phyloP scores from a whole-genome alignment of 1,139 yeast genomes.

The Saccharomyces hybrid region DNA sequence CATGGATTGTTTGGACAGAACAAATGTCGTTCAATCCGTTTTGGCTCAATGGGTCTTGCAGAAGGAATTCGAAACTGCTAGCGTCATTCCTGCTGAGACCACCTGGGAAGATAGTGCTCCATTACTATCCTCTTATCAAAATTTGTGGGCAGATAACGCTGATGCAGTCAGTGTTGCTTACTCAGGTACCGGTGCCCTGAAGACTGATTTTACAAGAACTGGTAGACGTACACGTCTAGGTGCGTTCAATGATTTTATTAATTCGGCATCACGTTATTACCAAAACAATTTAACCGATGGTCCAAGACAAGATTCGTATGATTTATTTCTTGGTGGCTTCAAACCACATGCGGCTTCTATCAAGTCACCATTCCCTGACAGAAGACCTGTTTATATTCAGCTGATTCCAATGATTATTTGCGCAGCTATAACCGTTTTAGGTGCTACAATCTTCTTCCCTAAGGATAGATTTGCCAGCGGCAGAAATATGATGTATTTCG shows the following conservation, averaged over 20 bases:
- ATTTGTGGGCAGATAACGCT: conserved; percentile 97
- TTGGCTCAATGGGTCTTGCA: conserved; percentile 85
- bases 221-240: conserved; percentile 84
- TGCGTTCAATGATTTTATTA: conserved; percentile 71
- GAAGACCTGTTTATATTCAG: conserved; percentile 67
- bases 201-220: conserved; percentile 92
- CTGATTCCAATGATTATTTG: conserved; percentile 69
- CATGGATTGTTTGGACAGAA: conserved; percentile 97
- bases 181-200: conserved; percentile 96
- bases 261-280: conserved; percentile 80
- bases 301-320: conserved; percentile 88
- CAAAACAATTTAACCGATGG: conserved; percentile 87
- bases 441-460: conserved; percentile 71
- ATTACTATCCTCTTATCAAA: conserved; percentile 68
- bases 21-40: conserved; percentile 93
- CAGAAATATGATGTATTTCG: conserved; percentile 55
- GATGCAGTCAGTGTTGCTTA: conserved; percentile 87
- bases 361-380: conserved; percentile 67
- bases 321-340: conserved; percentile 74
- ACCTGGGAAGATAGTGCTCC: conserved; percentile 52
- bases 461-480: conserved; percentile 46
- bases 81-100: conserved; percentile 29
- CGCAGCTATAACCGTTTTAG: conserved; percentile 61
- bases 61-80: conserved; percentile 48
- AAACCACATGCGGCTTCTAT: conserved; percentile 47